These are phyloP conservation scores for Pinus taeda DNA, from an alignment of 75 land plant species.

Conservation along the genomic window DNA sequence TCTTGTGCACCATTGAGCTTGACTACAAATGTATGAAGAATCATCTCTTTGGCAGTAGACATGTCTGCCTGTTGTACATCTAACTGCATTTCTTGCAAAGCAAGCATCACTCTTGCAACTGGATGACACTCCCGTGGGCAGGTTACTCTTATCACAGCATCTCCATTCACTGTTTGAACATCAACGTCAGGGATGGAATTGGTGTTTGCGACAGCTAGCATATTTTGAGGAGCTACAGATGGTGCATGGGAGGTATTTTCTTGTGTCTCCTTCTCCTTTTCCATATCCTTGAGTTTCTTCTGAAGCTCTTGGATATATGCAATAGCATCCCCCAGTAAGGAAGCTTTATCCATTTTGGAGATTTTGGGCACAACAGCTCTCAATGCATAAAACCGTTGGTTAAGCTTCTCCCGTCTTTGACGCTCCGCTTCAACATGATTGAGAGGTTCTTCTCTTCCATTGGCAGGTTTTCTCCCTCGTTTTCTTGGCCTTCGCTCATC, in stretches of 20 bases:
- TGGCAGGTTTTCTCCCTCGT: constrained; percentile 89
- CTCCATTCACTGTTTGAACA: constrained; percentile 39
- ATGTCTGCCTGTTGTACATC: constrained; percentile 52
- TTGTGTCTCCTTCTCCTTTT: constrained; percentile 25
- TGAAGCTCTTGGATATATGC: constrained; percentile 84
- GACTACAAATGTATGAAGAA: constrained; percentile 48
- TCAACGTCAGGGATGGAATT: constrained; percentile 28
- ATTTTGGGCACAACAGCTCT: constrained; percentile 91
- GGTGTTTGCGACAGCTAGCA: background rate
- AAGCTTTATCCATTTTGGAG: constrained; percentile 98
- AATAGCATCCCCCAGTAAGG: constrained; percentile 86
- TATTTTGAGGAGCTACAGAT: constrained; percentile 8
- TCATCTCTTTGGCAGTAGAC: constrained; percentile 33
- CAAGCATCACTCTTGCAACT: constrained; percentile 37
- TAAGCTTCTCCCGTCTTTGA: constrained; percentile 91
- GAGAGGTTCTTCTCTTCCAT: constrained; percentile 93
- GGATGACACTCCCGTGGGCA: constrained; percentile 62
- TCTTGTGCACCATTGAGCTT: constrained; percentile 32
- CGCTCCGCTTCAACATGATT: constrained; percentile 96
- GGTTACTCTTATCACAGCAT: constrained; percentile 60
- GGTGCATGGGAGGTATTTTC: background rate
- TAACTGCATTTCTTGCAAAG: constrained; percentile 46
- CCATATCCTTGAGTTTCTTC: constrained; percentile 68
- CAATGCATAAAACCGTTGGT: constrained; percentile 84
- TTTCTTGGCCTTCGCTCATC: constrained; percentile 65